Evolutionary conservation across 108 stramenopile genomes (phyloP), one percentile per base, ranked within the genome.

Genomic region (Bacterosira constricta): DNA sequence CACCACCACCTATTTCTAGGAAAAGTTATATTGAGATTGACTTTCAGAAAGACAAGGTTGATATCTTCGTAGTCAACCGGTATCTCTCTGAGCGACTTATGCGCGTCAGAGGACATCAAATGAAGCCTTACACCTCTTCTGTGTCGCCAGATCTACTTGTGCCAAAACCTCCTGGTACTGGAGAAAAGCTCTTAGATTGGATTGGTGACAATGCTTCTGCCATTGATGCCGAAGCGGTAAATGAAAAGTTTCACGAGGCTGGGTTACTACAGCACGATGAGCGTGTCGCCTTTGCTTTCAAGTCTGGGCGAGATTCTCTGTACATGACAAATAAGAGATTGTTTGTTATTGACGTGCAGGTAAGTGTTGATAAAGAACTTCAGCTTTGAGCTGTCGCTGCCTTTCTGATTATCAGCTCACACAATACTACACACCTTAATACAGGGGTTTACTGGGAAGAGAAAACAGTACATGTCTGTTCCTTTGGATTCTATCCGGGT

Each of bases 41-140:
- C 45, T 90, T 90, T 71, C 85, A 88, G 52, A 90, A 90, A 53
- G 84, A 86, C 44, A 64, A 76, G 29, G 87, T 88, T 0, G 89
- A 90, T 44, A 54, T 90, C 8, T 55, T 85, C 34, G 55, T 70
- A 1, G 50, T 90, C 4, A 81, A 90, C 38, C 52, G 85, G 25
- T 90, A 85, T 58, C 56, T 90, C 6, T 83, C 82, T 6, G 78
- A 74, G 56, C 34, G 85, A 46, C 53, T 82, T 20, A 74, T 88
- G 69, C 66, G 67, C 6, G 63, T 64, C 4, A 66, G 56, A 11
- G 62, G 51, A 8, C 75, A 69, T 42, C 49, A 58, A 18, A 49
- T 69, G 21, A 80, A 73, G 37, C 79, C 79, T 23, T 73, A 57
- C 67, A 64, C 71, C 8, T 49, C 30, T 15, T 60, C 60, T 23